phyloP scores from a whole-genome alignment of 2,329 filamentous ascomycete genomes.

The Penicillium fuscoglaucum region DNA sequence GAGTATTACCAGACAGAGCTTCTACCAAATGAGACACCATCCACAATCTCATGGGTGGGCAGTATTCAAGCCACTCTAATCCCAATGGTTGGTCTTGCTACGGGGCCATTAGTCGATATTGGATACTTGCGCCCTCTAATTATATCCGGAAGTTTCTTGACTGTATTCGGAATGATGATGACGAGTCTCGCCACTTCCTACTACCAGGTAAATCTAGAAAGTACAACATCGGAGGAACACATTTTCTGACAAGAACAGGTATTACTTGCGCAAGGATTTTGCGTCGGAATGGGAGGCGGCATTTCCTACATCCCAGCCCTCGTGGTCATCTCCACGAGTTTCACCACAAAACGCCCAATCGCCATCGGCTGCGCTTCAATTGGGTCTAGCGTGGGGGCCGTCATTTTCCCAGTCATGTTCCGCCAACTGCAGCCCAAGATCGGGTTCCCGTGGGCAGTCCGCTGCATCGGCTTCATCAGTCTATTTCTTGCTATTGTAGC shows the following conservation, averaged over 20 bases:
- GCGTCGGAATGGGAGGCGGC: constrained; percentile 34
- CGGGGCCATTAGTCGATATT: constrained; percentile 52
- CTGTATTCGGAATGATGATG: constrained; percentile 38
- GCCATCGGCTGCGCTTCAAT: constrained; percentile 59
- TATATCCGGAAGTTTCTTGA: constrained; percentile 42
- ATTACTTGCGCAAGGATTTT: constrained; percentile 48
- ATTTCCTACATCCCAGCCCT: constrained; percentile 36
- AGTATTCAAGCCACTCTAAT: constrained; percentile 51
- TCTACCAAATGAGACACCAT: constrained; percentile 38
- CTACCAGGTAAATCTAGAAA: constrained; percentile 26
- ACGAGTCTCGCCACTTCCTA: constrained; percentile 30
- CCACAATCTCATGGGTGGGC: constrained; percentile 52
- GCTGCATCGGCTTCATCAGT: constrained; percentile 57
- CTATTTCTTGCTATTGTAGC: constrained; percentile 42
- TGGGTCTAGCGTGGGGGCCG: constrained; percentile 59
- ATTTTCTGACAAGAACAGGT: constrained; percentile 30
- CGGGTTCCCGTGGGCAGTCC: constrained; percentile 61
- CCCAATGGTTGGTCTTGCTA: constrained; percentile 48
- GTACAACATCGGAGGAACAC: not conserved
- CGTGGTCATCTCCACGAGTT: constrained; percentile 33
- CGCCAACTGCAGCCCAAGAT: constrained; percentile 56
- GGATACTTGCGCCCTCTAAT: constrained; percentile 47
- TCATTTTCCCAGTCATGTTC: constrained; percentile 59
- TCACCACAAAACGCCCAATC: constrained; percentile 51
- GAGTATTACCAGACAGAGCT: constrained; percentile 48